These are phyloP conservation scores for Sporobolomyces phaffii DNA, from an alignment of 768 basidiomycete genomes.

Conservation along the genomic window DNA sequence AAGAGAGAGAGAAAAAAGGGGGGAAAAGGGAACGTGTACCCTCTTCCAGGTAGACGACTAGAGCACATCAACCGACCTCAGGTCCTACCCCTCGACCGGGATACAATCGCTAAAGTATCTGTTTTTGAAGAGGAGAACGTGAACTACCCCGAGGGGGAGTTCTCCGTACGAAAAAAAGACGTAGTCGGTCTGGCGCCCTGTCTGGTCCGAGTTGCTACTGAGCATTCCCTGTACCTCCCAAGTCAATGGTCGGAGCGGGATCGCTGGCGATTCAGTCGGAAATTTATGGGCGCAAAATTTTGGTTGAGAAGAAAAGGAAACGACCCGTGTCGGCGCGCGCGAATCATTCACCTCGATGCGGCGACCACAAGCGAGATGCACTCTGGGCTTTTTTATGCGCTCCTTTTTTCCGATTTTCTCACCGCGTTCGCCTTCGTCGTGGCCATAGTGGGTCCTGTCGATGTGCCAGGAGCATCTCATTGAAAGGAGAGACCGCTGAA, in stretches of 20 bases:
- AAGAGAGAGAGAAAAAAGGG: not conserved
- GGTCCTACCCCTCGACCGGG: constrained; percentile 32
- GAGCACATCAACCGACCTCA: constrained; percentile 29
- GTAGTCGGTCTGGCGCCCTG: constrained; percentile 23
- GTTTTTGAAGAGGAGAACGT: constrained; percentile 27
- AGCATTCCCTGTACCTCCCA: not conserved
- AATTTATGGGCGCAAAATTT: constrained; percentile 22
- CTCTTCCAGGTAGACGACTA: constrained; percentile 24
- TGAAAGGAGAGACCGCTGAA: too few species aligned
- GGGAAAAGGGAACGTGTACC: not conserved
- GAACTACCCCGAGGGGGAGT: too few species aligned
- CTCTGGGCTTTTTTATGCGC: too few species aligned
- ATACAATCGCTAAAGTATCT: constrained; percentile 15
- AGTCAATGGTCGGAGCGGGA: constrained; percentile 10
- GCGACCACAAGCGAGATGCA: not conserved
- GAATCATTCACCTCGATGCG: not conserved
- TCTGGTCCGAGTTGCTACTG: constrained; percentile 16
- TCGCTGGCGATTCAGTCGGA: constrained; percentile 19
- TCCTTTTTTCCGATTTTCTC: too few species aligned
- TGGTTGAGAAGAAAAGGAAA: constrained; percentile 2
- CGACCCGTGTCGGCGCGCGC: not conserved
- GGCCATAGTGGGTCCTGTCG: too few species aligned
- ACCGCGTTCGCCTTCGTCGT: too few species aligned
- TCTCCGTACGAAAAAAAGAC: too few species aligned
- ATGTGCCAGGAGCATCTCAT: too few species aligned